Percentiles rank a stretch among this genome's conserved stretches.
Evolutionary conservation across 2,329 filamentous ascomycete genomes (phyloP).

Genomic region (Periconia sp.): DNA sequence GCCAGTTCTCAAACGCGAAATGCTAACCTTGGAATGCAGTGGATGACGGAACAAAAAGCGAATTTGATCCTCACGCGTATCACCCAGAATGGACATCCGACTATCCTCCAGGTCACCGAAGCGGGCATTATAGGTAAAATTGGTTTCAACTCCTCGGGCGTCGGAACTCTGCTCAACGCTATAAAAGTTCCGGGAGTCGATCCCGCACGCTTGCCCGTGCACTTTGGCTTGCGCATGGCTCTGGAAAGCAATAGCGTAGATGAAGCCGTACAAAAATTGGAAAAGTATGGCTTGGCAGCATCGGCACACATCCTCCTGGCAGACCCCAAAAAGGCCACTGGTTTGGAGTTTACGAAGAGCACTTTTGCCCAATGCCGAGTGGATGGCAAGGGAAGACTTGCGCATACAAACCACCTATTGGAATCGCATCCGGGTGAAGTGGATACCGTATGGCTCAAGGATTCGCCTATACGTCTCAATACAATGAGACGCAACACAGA

Average conservation of each 20-base stretch:
- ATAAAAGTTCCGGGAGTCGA: slow-evolving; percentile 61
- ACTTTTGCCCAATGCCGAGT: slow-evolving; percentile 35
- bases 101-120: slow-evolving; percentile 60
- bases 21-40: slow-evolving; percentile 32
- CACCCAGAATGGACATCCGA: slow-evolving; percentile 46
- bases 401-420: slow-evolving; percentile 50
- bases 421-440: slow-evolving; percentile 39
- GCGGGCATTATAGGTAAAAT: slow-evolving; percentile 67
- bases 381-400: slow-evolving; percentile 38
- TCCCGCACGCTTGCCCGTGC: slow-evolving; percentile 57
- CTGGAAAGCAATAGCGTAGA: slow-evolving; percentile 55
- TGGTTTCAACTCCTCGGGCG: slow-evolving; percentile 61
- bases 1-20: neutral
- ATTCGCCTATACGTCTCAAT: slow-evolving; percentile 40
- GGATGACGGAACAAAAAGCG: slow-evolving; percentile 53
- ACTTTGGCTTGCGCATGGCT: slow-evolving; percentile 59
- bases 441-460: slow-evolving; percentile 48
- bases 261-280: slow-evolving; percentile 50
- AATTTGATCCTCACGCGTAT: slow-evolving; percentile 56
- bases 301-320: slow-evolving; percentile 59
- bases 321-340: slow-evolving; percentile 49
- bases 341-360: slow-evolving; percentile 52
- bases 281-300: slow-evolving; percentile 53
- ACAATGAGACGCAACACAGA: slow-evolving; percentile 40
- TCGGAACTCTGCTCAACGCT: slow-evolving; percentile 64